phyloP scores from a whole-genome alignment of 768 basidiomycete species.

The Imleria badia region DNA sequence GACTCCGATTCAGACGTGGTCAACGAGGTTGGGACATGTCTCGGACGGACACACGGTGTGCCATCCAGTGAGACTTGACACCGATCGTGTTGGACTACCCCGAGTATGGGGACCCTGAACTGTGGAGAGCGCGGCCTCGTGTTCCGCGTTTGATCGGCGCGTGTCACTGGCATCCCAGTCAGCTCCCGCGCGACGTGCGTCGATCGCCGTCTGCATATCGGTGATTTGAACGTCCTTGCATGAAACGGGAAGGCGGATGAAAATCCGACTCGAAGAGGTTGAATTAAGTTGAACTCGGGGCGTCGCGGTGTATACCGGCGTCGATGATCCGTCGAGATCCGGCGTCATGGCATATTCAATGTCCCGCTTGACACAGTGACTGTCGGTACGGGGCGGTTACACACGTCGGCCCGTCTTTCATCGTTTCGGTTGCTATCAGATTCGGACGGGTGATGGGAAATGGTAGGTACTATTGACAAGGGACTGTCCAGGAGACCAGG shows the following conservation, averaged over 20 bases:
- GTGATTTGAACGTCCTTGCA: neutral
- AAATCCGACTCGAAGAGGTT: neutral
- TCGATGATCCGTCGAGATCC: conserved; percentile 8
- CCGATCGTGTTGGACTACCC: neutral
- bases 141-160: neutral
- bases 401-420: neutral
- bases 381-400: neutral
- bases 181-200: neutral
- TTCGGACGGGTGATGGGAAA: neutral
- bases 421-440: neutral
- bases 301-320: neutral
- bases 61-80: neutral
- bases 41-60: neutral
- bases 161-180: neutral
- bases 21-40: neutral
- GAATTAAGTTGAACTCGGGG: too few relatives aligned
- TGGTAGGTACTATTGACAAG: neutral
- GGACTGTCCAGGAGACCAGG: neutral
- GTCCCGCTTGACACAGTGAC: too few relatives aligned
- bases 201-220: neutral
- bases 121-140: neutral
- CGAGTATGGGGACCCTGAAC: neutral
- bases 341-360: neutral
- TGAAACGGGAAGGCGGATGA: neutral
- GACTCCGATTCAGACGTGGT: neutral